These are phyloP conservation scores for Pythium sp. DNA, from an alignment of 352 stramenopile species.

Conservation along the genomic window DNA sequence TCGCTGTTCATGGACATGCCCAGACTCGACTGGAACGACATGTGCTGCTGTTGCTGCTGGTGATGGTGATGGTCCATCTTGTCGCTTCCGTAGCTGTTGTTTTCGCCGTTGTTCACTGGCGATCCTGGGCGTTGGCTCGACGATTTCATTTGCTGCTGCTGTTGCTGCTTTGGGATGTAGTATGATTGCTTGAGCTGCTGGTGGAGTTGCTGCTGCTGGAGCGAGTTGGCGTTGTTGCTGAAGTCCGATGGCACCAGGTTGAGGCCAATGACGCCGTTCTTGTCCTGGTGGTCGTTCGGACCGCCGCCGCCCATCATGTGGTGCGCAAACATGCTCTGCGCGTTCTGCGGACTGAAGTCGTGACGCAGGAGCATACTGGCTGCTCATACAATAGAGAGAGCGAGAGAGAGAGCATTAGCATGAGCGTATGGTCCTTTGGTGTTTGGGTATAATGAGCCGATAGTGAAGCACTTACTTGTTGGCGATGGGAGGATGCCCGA, in stretches of 20 bases:
- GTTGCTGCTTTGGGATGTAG: constrained; percentile 29
- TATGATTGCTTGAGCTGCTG: constrained; percentile 39
- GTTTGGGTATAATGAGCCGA: background rate
- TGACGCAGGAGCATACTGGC: constrained; percentile 73
- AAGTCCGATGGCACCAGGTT: constrained; percentile 71
- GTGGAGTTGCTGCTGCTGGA: constrained; percentile 31
- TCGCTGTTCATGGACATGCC: background rate
- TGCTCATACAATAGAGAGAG: constrained; percentile 16
- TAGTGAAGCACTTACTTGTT: constrained; percentile 58
- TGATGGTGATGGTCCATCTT: constrained; percentile 3
- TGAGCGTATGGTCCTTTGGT: background rate
- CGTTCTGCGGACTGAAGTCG: constrained; percentile 70
- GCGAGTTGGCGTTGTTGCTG: constrained; percentile 20
- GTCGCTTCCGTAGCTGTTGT: background rate
- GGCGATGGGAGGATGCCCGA: constrained; percentile 72
- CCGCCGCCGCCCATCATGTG: constrained; percentile 32
- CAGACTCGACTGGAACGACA: background rate
- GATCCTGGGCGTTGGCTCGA: constrained; percentile 28
- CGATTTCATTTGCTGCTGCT: constrained; percentile 31
- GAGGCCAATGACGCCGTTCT: constrained; percentile 59
- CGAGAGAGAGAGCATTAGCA: constrained; percentile 14
- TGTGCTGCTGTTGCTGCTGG: background rate
- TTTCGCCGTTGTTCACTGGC: constrained; percentile 7
- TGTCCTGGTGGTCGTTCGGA: constrained; percentile 40
- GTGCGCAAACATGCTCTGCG: constrained; percentile 44